A percentile compares a stretch with the other conserved stretches of the same genome.
These are phyloP conservation scores for Capronia epimyces DNA, from an alignment of 2,329 filamentous ascomycete genomes.

Conservation along the genomic window DNA sequence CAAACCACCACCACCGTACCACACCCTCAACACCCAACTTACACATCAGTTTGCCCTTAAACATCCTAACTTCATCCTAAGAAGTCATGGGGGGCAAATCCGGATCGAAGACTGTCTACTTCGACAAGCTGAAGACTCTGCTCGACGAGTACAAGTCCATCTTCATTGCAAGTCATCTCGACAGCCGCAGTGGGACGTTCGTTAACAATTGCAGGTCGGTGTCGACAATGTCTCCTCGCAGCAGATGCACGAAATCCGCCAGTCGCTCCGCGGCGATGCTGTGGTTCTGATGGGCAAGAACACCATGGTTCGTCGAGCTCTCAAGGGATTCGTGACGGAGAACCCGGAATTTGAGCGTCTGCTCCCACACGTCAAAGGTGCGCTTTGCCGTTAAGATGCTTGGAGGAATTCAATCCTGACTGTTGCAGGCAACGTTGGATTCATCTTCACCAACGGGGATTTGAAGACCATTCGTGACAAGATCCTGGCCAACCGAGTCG, in stretches of 20 bases:
- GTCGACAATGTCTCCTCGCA: constrained; percentile 97
- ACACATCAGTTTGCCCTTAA: constrained; percentile 64
- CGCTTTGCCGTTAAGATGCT: constrained; percentile 4
- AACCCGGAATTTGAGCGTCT: constrained; percentile 97
- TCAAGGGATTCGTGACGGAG: constrained; percentile 89
- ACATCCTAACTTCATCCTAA: constrained; percentile 95
- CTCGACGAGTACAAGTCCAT: constrained; percentile 95
- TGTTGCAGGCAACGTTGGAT: constrained; percentile 77
- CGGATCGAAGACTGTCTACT: constrained; percentile 91
- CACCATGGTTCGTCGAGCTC: constrained; percentile 98
- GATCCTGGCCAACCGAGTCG: constrained; percentile 95
- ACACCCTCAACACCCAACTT: constrained; percentile 28
- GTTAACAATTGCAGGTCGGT: constrained; percentile 45
- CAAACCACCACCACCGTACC: constrained; percentile 24
- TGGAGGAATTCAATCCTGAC: constrained; percentile 14
- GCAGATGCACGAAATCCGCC: constrained; percentile 99
- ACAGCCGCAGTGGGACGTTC: not conserved
- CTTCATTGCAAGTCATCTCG: constrained; percentile 67
- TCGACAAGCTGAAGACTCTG: constrained; percentile 98
- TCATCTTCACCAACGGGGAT: constrained; percentile 98
- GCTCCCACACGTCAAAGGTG: constrained; percentile 83
- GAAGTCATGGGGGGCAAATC: constrained; percentile 99
- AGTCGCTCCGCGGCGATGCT: constrained; percentile 80
- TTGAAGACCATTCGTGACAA: constrained; percentile 89
- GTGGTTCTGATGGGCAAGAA: constrained; percentile 99